Conservation (phyloP, 495 filamentous ascomycete species). For the Xylaria acuta region DNA sequence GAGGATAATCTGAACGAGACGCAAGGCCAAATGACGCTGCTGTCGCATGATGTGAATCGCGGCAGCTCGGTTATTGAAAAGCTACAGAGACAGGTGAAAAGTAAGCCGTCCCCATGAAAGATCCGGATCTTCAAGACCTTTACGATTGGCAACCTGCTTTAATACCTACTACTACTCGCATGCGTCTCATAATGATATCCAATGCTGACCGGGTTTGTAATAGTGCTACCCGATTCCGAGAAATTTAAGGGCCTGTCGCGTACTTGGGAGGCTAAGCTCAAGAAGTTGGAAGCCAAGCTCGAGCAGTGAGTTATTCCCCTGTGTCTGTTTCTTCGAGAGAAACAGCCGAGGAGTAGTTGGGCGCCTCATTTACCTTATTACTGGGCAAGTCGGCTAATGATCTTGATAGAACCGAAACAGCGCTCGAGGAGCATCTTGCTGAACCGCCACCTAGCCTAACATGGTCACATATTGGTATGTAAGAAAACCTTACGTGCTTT, state of each 20-base stretch:
- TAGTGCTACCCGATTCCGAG: constrained; percentile 28
- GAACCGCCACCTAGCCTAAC: constrained; percentile 21
- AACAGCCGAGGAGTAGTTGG: not conserved
- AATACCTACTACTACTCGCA: not conserved
- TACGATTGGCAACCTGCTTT: not conserved
- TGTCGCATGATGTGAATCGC: constrained; percentile 28
- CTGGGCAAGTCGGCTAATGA: not conserved
- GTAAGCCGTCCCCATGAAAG: constrained; percentile 1
- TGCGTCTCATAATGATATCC: not conserved
- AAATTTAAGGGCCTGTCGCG: constrained; percentile 27
- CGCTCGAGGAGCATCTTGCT: constrained; percentile 24
- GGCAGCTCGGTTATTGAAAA: constrained; percentile 28
- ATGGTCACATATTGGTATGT: constrained; percentile 29
- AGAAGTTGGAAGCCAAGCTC: constrained; percentile 26
- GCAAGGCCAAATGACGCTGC: constrained; percentile 26
- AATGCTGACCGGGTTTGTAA: constrained; percentile 11
- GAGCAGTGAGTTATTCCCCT: constrained; percentile 23
- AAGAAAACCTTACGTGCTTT: not conserved
- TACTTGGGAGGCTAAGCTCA: constrained; percentile 27
- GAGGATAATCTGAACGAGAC: constrained; percentile 25
- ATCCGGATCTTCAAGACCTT: not conserved
- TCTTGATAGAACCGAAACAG: constrained; percentile 10
- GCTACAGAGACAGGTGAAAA: constrained; percentile 29
- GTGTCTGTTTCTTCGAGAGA: not conserved
- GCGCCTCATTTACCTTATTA: not conserved